Evolutionary conservation across 1,284 basidiomycete species (phyloP), one percentile per base, ranked within the genome.

Genomic region (Melampsora americana): DNA sequence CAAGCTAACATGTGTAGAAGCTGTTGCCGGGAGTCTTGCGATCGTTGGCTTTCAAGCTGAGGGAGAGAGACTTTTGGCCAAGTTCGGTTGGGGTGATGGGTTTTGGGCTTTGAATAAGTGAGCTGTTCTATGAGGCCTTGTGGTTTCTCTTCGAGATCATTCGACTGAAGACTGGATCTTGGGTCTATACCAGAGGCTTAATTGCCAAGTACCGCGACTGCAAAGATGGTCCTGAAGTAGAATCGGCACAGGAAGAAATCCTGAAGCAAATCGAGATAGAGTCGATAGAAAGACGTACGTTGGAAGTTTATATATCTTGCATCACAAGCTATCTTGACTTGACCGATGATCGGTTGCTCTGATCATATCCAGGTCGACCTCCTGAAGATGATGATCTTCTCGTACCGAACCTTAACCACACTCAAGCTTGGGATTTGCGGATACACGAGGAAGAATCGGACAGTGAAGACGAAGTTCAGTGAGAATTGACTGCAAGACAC

Each of bases 21-120:
- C 95, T 0, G 87, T 95, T 1, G 93, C 94, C 0, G 94, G 93
- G 0, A 90, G 92, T 0, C 94, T 97, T 80, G 95, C 92, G 82
- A 91, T 96, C 80, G 91, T 91, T 0, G 92, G 93, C 0, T 92
- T 93, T 79, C 87, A 90, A 78, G 83, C 86, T 0, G 90, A 92
- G 82, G 93, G 92, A 0, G 90, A 93, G 77, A 85, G 86, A 18
- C 82, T 97, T 32, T 83, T 74, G 75, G 82, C 78, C 9, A 35
- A 50, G 30, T 59, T 69, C 66, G 30, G 30, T n/a, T 77, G 67
- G 66, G 61, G 42, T 11, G 66, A 42, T 59, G 67, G 42, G 28
- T 64, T 26, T 56, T 50, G 42, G 73, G 50, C 46, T 32, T 42
- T 69, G 39, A 66, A 77, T 18, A 67, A 69, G 67, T 42, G 32